Conservation (phyloP, 768 basidiomycete genomes). For the Goffeauzyma gilvescens region DNA sequence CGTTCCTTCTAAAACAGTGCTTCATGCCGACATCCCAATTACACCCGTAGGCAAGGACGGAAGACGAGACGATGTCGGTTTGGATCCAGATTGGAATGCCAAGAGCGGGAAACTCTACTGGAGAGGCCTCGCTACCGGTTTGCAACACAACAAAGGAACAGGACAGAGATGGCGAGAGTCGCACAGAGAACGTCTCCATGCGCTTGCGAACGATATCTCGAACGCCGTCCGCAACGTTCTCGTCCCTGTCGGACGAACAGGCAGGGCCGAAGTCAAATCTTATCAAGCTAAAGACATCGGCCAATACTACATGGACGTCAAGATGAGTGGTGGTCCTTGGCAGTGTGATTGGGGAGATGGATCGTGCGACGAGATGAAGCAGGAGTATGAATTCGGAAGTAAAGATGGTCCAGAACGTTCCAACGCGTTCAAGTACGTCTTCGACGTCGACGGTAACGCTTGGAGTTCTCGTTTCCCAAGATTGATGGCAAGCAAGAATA, state of each 20-base stretch:
- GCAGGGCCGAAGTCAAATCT: conserved; percentile 21
- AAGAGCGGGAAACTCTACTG: conserved; percentile 32
- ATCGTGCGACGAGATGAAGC: conserved; percentile 31
- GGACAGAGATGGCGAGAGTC: conserved; percentile 27
- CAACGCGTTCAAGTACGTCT: conserved; percentile 34
- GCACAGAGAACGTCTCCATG: conserved; percentile 30
- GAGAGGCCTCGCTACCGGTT: conserved; percentile 31
- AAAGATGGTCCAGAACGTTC: conserved; percentile 28
- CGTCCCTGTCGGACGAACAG: conserved; percentile 20
- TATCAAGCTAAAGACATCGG: conserved; percentile 21
- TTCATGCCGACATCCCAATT: conserved; percentile 32
- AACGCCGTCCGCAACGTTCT: conserved; percentile 20
- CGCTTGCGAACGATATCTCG: conserved; percentile 25
- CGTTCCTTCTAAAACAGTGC: conserved; percentile 27
- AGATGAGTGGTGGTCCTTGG: conserved; percentile 30
- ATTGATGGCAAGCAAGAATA: conserved; percentile 31
- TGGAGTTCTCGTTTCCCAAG: conserved; percentile 33
- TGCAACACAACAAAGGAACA: conserved; percentile 24
- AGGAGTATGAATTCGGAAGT: conserved; percentile 25
- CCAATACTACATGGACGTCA: conserved; percentile 31
- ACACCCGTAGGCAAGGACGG: conserved; percentile 31
- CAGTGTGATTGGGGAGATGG: conserved; percentile 31
- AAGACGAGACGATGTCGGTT: conserved; percentile 28
- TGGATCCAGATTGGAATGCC: conserved; percentile 28
- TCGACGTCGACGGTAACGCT: conserved; percentile 33